These are phyloP conservation scores for Penicillium longicatenatum DNA, from an alignment of 495 filamentous ascomycete species.

Conservation along the genomic window DNA sequence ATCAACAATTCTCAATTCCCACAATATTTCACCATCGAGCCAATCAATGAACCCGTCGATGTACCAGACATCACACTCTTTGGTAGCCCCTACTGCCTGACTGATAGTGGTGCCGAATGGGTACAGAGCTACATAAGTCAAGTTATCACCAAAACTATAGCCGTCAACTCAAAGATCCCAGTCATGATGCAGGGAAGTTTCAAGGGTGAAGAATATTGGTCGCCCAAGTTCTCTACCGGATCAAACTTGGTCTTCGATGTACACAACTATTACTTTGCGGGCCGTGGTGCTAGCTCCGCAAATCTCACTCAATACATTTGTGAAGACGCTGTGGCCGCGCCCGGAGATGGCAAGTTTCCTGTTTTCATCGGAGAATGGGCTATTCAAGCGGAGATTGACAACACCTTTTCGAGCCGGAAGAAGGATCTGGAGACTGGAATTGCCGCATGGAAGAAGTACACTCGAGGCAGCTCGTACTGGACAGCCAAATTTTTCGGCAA, in stretches of 20 bases:
- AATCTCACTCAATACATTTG: conserved; percentile 25
- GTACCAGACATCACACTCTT: conserved; percentile 28
- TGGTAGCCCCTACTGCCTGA: conserved; percentile 31
- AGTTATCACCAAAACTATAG: conserved; percentile 18
- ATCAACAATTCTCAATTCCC: conserved; percentile 27
- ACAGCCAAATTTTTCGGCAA: conserved; percentile 28
- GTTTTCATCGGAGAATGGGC: conserved; percentile 36
- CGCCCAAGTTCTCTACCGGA: conserved; percentile 14
- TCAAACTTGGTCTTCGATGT: conserved; percentile 34
- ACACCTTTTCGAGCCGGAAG: conserved; percentile 24
- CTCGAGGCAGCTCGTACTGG: conserved; percentile 30
- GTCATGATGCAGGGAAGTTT: conserved; percentile 37
- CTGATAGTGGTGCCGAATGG: conserved; percentile 26
- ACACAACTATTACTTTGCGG: conserved; percentile 35
- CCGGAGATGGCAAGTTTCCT: conserved; percentile 34
- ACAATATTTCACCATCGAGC: conserved; percentile 28
- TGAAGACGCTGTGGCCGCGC: not conserved
- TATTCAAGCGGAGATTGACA: conserved; percentile 26
- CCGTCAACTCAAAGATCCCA: conserved; percentile 25
- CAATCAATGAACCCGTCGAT: conserved; percentile 35
- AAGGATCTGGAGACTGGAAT: conserved; percentile 26
- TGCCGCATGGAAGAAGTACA: conserved; percentile 20
- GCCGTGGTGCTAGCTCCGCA: conserved; percentile 20
- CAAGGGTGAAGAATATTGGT: conserved; percentile 31
- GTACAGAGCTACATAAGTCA: too few species aligned